Base-by-base conservation (phyloP, 305 asterid genomes). In the Fraxinus latifolia region DNA sequence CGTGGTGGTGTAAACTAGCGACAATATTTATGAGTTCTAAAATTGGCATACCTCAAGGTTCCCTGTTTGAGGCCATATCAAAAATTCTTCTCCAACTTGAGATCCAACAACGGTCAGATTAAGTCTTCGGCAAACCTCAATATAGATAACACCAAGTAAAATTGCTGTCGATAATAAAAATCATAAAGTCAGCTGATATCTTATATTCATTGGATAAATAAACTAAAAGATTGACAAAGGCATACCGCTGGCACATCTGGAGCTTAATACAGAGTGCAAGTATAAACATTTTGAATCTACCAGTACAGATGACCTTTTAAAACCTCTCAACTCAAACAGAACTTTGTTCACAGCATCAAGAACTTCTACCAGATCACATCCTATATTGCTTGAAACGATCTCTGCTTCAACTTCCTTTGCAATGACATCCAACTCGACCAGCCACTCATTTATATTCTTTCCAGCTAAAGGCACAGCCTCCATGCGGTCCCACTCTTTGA, bases 81-180 rank as follows among this genome's bases (percentile, higher is more conserved):
- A 87, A 88, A 95, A 95, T 55, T 94, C 98, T 86, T 94, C 99
- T 89, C 97, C 98, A 89, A 95, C 98, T 83, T 93, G 95, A 86
- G 99, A 93, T 85, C 98, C 97, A 81, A 94, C 94, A 81, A 95
- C 91, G 58, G 93, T 90, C 86, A 95, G 90, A 82, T 94, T 93
- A 79, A 94, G 97, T 84, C 97, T 89, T 87, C 87, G 94, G 79
- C 97, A 95, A 82, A 95, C 97, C 90, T 95, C 99, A 82, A 95
- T 94, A 34, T 95, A 94, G 73, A 94, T 92, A 82, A 94, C 93
- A 77, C 98, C 92, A 76, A 95, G 92, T 92, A 96, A 89, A 86
- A 96, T 94, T 80, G 93, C 97, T 96, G 95, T 75, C 78, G 58
- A 81, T 9, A 77, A 71, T 50, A 37, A 75, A 67, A 88, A 79